Evolutionary conservation across 2,329 filamentous ascomycete genomes (phyloP), one percentile per base, ranked within the genome.

Genomic region (Fusarium sp.): DNA sequence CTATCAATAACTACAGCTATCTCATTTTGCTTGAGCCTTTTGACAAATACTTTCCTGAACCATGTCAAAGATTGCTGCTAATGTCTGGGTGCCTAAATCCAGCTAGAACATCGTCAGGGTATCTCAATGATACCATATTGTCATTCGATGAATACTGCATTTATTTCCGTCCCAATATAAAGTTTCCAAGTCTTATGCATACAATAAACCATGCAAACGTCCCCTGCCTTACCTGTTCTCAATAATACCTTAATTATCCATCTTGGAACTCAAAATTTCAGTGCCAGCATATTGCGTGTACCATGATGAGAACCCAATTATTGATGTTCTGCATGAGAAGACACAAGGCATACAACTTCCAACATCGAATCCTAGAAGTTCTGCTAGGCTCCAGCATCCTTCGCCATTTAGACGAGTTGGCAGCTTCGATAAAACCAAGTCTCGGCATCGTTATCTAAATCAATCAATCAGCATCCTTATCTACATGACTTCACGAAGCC

Each of bases 341-440:
- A 2, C 15, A 50, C 8, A 2, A 33, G 16, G 18, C 8, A 50
- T 2, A 4, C 13, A 23, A 6, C 15, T 32, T 28, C 7, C 1
- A 49, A 4, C 9, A 9, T 9, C 18, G 3, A 6, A 23, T 32
- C 6, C 9, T 9, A 1, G 3, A 5, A 18, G 15, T 16, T 3
- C 15, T n/a, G 3, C 9, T 5, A 0, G 6, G 18, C 15, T 50
- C 9, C 28, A 6, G 3, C 10, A 10, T 33, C 0, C 5, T 33
- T 25, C 9, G 0, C 11, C n/a, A n/a, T n/a, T n/a, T 10, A 3
- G 2, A 10, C 3, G 3, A 8, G 4, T 28, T 2, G 0, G 11
- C 23, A 5, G 33, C n/a, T 1, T 37, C 19, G 10, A 18, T 15
- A 9, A 28, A 15, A 59, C 1, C 56, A 37, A 15, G 8, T 38